phyloP scores from a whole-genome alignment of 306 rosid genomes.

The Mucuna pruriens region DNA sequence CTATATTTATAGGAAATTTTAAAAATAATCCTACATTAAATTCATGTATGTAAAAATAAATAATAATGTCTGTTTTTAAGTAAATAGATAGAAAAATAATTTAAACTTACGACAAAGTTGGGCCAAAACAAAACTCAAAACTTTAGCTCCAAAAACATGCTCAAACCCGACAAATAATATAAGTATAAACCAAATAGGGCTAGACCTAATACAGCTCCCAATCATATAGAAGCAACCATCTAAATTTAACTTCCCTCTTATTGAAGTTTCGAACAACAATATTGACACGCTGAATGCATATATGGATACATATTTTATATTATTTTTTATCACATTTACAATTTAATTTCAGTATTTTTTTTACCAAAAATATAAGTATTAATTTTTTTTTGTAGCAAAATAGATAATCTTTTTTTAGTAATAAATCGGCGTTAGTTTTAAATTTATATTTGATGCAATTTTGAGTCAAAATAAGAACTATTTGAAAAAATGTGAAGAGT shows the following conservation, averaged over 20 bases:
- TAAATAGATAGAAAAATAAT: not conserved
- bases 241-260: not conserved
- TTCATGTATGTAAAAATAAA: not conserved
- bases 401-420: not conserved
- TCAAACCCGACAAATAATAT: not conserved
- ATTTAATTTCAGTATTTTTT: not conserved
- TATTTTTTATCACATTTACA: not conserved
- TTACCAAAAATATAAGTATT: not conserved
- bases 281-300: not conserved
- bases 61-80: not conserved
- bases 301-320: not conserved
- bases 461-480: not conserved
- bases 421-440: not conserved
- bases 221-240: not conserved
- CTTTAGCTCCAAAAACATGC: not conserved
- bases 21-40: too few species aligned
- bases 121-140: too few species aligned
- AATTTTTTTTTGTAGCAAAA: not conserved
- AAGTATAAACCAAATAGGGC: not conserved
- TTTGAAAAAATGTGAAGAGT: not conserved
- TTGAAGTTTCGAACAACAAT: not conserved
- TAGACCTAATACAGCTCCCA: not conserved
- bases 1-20: not conserved
- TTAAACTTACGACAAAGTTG: too few species aligned
- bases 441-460: not conserved